These are phyloP conservation scores for Nyssa sinensis DNA, from an alignment of 148 eudicot species.

Conservation along the genomic window DNA sequence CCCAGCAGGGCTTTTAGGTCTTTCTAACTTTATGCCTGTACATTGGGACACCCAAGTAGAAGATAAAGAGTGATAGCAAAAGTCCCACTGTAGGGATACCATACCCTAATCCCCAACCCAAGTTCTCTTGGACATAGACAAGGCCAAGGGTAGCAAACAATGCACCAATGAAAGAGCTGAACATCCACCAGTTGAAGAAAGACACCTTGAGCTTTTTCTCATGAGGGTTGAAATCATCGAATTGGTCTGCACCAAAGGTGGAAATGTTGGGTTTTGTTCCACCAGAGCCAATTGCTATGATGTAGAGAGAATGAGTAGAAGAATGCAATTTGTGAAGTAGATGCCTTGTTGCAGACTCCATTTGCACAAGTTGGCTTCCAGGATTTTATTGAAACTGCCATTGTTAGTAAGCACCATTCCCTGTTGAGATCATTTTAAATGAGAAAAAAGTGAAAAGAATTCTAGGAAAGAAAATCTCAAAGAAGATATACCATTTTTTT, in stretches of 20 bases:
- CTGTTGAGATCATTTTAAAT: conserved; percentile 29
- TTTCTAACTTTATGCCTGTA: conserved; percentile 69
- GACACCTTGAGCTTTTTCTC: conserved; percentile 74
- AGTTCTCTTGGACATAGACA: conserved; percentile 84
- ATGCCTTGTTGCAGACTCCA: conserved; percentile 55
- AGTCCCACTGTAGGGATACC: conserved; percentile 79
- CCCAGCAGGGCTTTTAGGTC: conserved; percentile 47
- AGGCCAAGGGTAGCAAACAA: conserved; percentile 66
- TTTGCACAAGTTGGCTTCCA: conserved; percentile 57
- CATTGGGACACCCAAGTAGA: conserved; percentile 66
- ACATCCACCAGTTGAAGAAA: conserved; percentile 98
- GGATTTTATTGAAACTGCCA: conserved; percentile 59
- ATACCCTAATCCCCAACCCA: conserved; percentile 91
- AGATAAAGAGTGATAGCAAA: conserved; percentile 54
- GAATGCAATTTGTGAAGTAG: conserved; percentile 45
- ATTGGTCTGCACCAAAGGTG: conserved; percentile 91
- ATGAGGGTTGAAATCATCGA: conserved; percentile 58
- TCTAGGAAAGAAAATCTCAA: background rate
- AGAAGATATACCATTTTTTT: background rate
- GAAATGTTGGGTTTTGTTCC: conserved; percentile 94
- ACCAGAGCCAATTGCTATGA: conserved; percentile 78
- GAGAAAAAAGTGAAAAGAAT: background rate
- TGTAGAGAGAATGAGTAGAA: conserved; percentile 77
- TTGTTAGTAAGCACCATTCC: conserved; percentile 78
- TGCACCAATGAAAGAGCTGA: conserved; percentile 71